Percentiles rank a stretch among this genome's conserved stretches.
Conservation (phyloP, 768 basidiomycete species). For the Udeniomyces megalosporus region DNA sequence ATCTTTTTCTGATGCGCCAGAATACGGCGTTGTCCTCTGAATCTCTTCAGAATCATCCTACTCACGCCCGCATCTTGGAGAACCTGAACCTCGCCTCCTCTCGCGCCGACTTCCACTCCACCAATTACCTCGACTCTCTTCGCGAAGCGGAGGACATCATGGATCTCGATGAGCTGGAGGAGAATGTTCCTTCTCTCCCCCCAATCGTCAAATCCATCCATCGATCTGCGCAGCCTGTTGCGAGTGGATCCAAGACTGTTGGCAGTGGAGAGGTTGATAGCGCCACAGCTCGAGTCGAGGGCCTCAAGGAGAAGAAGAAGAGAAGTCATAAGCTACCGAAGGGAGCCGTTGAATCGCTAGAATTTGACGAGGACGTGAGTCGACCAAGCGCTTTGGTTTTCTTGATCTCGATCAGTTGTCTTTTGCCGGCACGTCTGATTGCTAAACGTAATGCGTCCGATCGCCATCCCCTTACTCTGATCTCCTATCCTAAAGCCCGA, state of each 20-base stretch:
- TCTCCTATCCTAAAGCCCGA: slow-evolving; percentile 20
- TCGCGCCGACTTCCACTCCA: slow-evolving; percentile 67
- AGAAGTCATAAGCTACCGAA: slow-evolving; percentile 27
- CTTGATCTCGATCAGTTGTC: not conserved
- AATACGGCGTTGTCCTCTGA: not conserved
- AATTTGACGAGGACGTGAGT: slow-evolving; percentile 30
- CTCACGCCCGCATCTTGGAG: slow-evolving; percentile 69
- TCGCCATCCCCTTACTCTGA: not conserved
- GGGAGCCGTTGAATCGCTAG: slow-evolving; percentile 20
- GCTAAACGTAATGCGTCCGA: not conserved
- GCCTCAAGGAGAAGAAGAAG: slow-evolving; percentile 18
- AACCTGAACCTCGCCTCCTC: slow-evolving; percentile 68
- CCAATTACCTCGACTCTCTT: slow-evolving; percentile 18
- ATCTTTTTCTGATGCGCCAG: not conserved
- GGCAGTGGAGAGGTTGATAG: slow-evolving; percentile 4
- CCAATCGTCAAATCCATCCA: no score
- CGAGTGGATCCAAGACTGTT: not conserved
- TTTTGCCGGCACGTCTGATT: not conserved
- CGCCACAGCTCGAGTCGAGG: not conserved
- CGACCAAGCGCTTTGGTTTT: not conserved
- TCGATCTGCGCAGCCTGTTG: slow-evolving; percentile 8
- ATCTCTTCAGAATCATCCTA: slow-evolving; percentile 52
- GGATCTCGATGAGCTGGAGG: slow-evolving; percentile 28
- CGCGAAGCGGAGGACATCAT: slow-evolving; percentile 1
- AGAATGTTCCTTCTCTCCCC: slow-evolving; percentile 27